Evolutionary conservation across 257 asterid species (phyloP), one percentile per base, ranked within the genome.

Genomic region (Capsicum baccatum): DNA sequence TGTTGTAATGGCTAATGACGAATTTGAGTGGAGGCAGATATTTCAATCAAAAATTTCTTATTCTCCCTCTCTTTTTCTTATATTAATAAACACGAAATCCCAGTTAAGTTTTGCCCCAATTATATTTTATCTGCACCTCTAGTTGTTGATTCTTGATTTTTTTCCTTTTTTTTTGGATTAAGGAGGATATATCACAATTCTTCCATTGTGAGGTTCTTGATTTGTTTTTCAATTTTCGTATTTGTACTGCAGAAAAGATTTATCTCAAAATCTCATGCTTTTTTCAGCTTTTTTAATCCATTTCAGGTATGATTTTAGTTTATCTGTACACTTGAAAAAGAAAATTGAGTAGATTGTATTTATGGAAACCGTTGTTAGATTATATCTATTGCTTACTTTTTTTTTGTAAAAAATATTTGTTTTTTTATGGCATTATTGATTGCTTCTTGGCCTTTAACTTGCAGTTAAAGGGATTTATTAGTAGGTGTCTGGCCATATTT

Each of bases 251-350:
- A 12, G 16, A 13, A 76, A 19, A 48, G 42, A 50, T 47, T 19
- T 48, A 48, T 48, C 60, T 48, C 59, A 48, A 76, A 52, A 47
- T 26, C 21, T 50, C 4, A 0, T 26, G 39, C 6, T 67, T 9
- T 63, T 26, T 26, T 26, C 33, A 26, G 33, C 33, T 26, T 26
- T 1, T 26, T 35, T 15, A 13, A 48, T 48, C 19, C 19, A 73
- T 73, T 73, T 76, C 81, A 76, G 81, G 81, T 76, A 76, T 76
- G 81, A 13, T 13, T 68, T 21, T 26, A 21, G 81, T 26, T 6
- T 26, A 14, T 26, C 14, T 76, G 81, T 52, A 73, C 59, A 12
- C 59, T 48, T 3, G 3, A 19, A 10, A 73, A 73, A 73, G 60
- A 12, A 48, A 48, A 48, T 52, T 48, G 80, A 73, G n/a, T 73